Evolutionary conservation across 2,329 filamentous ascomycete species (phyloP).

Genomic region (Pyrenophora teres): DNA sequence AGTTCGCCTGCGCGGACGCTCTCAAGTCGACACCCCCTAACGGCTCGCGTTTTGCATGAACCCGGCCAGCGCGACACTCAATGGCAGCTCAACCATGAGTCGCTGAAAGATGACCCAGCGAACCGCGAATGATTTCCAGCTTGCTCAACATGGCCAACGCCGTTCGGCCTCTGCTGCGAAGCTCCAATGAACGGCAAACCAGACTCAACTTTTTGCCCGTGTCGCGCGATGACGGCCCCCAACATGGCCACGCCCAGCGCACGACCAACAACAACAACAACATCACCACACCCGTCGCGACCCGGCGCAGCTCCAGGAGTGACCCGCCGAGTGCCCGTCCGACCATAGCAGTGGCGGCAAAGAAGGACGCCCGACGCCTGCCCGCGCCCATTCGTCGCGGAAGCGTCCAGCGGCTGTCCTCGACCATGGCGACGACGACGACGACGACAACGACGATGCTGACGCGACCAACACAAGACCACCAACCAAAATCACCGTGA

Average conservation of each 20-base stretch:
- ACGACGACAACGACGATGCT: background rate
- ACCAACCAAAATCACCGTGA: conserved; percentile 50
- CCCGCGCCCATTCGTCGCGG: conserved; percentile 29
- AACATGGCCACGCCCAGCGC: conserved; percentile 17
- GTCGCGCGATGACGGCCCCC: conserved; percentile 32
- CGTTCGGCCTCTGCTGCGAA: conserved; percentile 35
- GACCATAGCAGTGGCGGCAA: conserved; percentile 22
- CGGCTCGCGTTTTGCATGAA: conserved; percentile 33
- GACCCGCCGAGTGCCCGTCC: conserved; percentile 28
- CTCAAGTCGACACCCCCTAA: conserved; percentile 35
- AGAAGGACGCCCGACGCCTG: conserved; percentile 19
- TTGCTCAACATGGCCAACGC: conserved; percentile 34
- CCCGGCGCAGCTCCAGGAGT: conserved; percentile 35
- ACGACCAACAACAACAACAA: conserved; percentile 15
- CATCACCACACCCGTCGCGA: conserved; percentile 29
- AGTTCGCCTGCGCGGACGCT: conserved; percentile 31
- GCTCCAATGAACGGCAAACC: conserved; percentile 41
- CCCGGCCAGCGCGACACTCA: conserved; percentile 34
- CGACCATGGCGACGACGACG: background rate
- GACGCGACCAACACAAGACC: conserved; percentile 43
- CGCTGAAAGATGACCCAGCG: conserved; percentile 35
- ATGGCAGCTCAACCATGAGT: conserved; percentile 33
- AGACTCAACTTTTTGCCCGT: conserved; percentile 38
- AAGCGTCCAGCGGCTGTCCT: conserved; percentile 39
- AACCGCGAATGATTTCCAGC: conserved; percentile 24